A percentile compares a stretch with the other conserved stretches of the same genome.
phyloP scores from a whole-genome alignment of 2,329 filamentous ascomycete genomes.

The Alternaria sp. region DNA sequence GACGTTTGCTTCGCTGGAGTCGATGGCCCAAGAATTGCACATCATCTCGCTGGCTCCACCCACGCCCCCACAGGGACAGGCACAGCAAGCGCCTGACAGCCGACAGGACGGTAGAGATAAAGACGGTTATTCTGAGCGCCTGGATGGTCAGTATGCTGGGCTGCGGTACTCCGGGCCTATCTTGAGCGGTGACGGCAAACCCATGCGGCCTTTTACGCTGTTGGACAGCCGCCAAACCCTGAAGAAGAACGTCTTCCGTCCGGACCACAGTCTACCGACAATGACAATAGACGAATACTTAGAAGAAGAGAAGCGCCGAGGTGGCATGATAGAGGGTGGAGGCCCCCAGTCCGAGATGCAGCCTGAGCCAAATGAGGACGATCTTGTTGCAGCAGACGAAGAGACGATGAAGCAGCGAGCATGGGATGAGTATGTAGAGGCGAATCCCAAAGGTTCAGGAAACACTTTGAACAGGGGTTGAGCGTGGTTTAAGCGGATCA shows the following conservation, averaged over 20 bases:
- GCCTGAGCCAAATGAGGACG: constrained; percentile 85
- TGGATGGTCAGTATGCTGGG: constrained; percentile 66
- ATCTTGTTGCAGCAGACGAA: constrained; percentile 84
- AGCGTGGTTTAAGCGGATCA: constrained; percentile 2
- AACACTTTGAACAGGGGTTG: constrained; percentile 84
- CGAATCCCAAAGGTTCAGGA: constrained; percentile 83
- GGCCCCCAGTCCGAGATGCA: constrained; percentile 75
- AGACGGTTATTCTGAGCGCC: constrained; percentile 73
- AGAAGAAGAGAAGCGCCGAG: constrained; percentile 84
- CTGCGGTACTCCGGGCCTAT: constrained; percentile 71
- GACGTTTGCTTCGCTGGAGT: constrained; percentile 87
- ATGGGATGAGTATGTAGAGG: constrained; percentile 95
- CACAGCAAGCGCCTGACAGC: constrained; percentile 53
- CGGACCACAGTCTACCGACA: constrained; percentile 92
- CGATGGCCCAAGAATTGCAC: constrained; percentile 82
- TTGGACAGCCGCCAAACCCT: constrained; percentile 79
- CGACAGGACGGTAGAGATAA: constrained; percentile 58
- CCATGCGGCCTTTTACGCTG: constrained; percentile 89
- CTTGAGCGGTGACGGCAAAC: constrained; percentile 80
- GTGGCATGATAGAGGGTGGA: constrained; percentile 90
- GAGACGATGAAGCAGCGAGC: constrained; percentile 92
- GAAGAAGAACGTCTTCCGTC: constrained; percentile 82
- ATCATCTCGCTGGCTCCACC: constrained; percentile 79
- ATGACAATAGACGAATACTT: constrained; percentile 99
- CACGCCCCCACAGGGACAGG: constrained; percentile 54